Evolutionary conservation across 2,329 filamentous ascomycete genomes (phyloP).

Genomic region (Colletotrichum sp.): DNA sequence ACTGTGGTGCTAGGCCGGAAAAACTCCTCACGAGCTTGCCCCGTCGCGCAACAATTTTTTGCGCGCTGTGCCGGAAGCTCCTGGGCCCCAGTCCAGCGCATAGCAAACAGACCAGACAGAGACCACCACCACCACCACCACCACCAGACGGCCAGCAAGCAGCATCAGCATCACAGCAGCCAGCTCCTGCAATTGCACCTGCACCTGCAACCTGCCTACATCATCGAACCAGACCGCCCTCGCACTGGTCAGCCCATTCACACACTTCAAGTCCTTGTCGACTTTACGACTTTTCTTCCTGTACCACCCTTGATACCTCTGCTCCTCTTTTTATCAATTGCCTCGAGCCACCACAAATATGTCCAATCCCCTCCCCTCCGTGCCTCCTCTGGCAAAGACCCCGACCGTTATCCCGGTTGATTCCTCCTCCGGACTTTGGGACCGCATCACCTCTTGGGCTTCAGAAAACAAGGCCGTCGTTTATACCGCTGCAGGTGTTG

Average conservation of each 20-base stretch:
- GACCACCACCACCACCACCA: not conserved
- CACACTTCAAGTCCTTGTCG: not conserved
- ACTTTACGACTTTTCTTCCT: not conserved
- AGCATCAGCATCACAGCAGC: constrained; percentile 13
- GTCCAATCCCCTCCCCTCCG: constrained; percentile 53
- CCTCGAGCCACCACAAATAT: constrained; percentile 32
- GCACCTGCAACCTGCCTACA: constrained; percentile 34
- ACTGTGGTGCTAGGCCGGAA: constrained; percentile 9
- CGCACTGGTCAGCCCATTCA: constrained; percentile 14
- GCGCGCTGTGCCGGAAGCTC: constrained; percentile 8
- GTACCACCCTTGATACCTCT: constrained; percentile 12
- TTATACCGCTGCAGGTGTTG: constrained; percentile 95
- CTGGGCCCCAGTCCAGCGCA: constrained; percentile 7
- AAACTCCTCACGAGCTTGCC: constrained; percentile 19
- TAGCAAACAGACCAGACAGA: constrained; percentile 1
- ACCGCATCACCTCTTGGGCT: constrained; percentile 88
- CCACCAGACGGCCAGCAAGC: not conserved
- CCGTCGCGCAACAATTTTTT: constrained; percentile 25
- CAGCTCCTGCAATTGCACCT: constrained; percentile 12
- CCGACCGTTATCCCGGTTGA: constrained; percentile 53
- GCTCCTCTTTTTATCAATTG: constrained; percentile 27
- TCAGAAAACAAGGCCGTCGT: constrained; percentile 95
- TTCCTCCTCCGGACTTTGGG: constrained; percentile 77
- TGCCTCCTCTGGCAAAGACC: constrained; percentile 47
- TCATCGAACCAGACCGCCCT: constrained; percentile 28